A percentile compares a stretch with the other conserved stretches of the same genome.
These are phyloP conservation scores for Kalmanozyma brasiliensis DNA, from an alignment of 1,284 basidiomycete genomes.

Conservation along the genomic window DNA sequence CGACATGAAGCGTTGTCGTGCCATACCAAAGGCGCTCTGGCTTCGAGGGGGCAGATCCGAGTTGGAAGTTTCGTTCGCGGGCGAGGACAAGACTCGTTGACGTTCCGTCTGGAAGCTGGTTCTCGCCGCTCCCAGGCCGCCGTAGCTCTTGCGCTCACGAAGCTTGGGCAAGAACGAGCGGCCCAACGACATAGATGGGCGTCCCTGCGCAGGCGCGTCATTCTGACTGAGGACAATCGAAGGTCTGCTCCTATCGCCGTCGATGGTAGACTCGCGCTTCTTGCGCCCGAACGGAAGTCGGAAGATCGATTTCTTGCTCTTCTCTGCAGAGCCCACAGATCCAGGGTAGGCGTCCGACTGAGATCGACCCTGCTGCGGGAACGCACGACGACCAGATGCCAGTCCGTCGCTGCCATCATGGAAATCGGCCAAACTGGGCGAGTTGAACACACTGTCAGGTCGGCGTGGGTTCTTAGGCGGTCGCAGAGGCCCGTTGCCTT, in stretches of 20 bases:
- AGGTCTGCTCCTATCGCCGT: slow-evolving; percentile 6
- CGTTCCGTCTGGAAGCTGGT: slow-evolving; percentile 37
- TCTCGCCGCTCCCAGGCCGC: slow-evolving; percentile 31
- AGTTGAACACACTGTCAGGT: slow-evolving; percentile 27
- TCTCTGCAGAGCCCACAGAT: slow-evolving; percentile 8
- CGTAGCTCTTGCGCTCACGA: slow-evolving; percentile 29
- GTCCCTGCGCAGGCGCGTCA: not conserved
- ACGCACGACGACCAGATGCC: slow-evolving; percentile 14
- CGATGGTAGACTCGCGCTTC: slow-evolving; percentile 46
- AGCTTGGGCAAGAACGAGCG: slow-evolving; percentile 27
- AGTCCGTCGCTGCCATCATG: slow-evolving; percentile 3
- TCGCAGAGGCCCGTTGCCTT: slow-evolving; percentile 17
- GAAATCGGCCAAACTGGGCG: slow-evolving; percentile 19
- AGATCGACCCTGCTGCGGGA: slow-evolving; percentile 16
- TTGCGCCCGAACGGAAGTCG: slow-evolving; percentile 41
- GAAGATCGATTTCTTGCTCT: slow-evolving; percentile 27
- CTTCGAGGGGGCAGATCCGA: slow-evolving; percentile 32
- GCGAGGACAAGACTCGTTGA: slow-evolving; percentile 41
- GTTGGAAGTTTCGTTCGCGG: slow-evolving; percentile 10
- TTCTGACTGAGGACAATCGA: slow-evolving; percentile 22
- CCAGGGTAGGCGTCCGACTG: slow-evolving; percentile 12
- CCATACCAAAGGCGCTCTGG: slow-evolving; percentile 53
- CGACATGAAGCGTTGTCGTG: slow-evolving; percentile 39
- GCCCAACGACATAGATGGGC: slow-evolving; percentile 3
- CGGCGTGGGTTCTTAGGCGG: slow-evolving; percentile 43